phyloP scores from a whole-genome alignment of 495 filamentous ascomycete species.

The Tuber calosporum region DNA sequence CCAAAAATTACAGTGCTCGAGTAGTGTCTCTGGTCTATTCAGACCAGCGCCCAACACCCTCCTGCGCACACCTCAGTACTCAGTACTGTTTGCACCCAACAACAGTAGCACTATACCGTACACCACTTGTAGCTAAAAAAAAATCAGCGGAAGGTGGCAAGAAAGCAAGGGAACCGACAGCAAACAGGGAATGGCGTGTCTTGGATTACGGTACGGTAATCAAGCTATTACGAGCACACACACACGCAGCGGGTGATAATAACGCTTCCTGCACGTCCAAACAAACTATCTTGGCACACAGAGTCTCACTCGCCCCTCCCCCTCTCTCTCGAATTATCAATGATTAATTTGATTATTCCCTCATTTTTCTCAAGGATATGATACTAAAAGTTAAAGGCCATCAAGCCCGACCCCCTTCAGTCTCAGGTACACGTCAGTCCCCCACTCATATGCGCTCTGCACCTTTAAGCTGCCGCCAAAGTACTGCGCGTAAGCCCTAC shows the following conservation, averaged over 20 bases:
- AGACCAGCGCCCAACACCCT: too few species aligned
- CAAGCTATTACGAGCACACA: background rate
- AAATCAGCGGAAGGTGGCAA: background rate
- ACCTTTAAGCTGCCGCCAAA: constrained; percentile 94
- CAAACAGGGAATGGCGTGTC: background rate
- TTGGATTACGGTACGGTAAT: background rate
- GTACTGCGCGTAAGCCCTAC: constrained; percentile 93
- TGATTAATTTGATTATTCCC: constrained; percentile 8
- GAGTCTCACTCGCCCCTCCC: background rate
- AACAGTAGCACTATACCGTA: too few species aligned
- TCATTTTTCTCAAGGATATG: constrained; percentile 12
- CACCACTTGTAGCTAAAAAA: background rate
- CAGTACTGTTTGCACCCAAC: too few species aligned
- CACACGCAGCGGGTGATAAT: background rate
- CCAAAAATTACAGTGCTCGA: too few species aligned
- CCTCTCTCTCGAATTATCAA: background rate
- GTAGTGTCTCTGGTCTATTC: too few species aligned
- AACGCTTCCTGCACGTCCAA: background rate
- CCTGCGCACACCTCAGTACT: too few species aligned
- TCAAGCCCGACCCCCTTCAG: constrained; percentile 78
- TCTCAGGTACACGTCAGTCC: constrained; percentile 71
- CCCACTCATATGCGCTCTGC: constrained; percentile 94
- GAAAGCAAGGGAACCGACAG: background rate
- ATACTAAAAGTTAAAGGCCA: constrained; percentile 28
- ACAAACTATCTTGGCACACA: background rate